Evolutionary conservation across 495 filamentous ascomycete genomes (phyloP).

Genomic region (Thozetella sp.): DNA sequence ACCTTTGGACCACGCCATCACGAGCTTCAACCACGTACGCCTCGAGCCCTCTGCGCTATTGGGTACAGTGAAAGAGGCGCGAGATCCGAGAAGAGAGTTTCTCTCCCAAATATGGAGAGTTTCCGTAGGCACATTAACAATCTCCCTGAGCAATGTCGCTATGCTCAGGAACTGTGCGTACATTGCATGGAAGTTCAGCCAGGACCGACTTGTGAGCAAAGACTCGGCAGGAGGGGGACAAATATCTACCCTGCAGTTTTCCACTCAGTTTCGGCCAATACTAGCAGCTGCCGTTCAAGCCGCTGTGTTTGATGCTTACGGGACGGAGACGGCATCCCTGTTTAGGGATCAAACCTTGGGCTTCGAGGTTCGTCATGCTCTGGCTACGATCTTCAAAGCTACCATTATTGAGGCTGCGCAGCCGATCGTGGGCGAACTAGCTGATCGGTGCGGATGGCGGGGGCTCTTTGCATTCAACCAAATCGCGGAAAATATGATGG

Average conservation of each 20-base stretch:
- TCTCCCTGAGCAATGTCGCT: constrained; percentile 24
- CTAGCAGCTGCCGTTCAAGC: constrained; percentile 26
- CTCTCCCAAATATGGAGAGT: constrained; percentile 27
- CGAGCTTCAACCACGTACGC: constrained; percentile 31
- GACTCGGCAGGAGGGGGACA: constrained; percentile 5
- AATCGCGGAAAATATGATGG: constrained; percentile 15
- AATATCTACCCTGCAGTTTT: constrained; percentile 30
- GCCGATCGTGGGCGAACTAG: constrained; percentile 13
- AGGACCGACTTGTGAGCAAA: constrained; percentile 24
- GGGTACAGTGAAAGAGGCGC: constrained; percentile 13
- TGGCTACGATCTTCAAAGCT: constrained; percentile 29
- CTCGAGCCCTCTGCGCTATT: constrained; percentile 29
- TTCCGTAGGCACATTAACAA: constrained; percentile 23
- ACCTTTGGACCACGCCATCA: constrained; percentile 35
- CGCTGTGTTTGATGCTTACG: constrained; percentile 28
- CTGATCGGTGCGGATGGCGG: constrained; percentile 33
- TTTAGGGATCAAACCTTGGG: constrained; percentile 11
- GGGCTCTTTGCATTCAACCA: constrained; percentile 32
- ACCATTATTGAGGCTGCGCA: constrained; percentile 16
- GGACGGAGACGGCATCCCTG: constrained; percentile 11
- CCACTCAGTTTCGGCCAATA: constrained; percentile 35
- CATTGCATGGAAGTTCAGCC: constrained; percentile 30
- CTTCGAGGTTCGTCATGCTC: constrained; percentile 11
- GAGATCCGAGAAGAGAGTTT: constrained; percentile 23
- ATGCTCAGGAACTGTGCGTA: constrained; percentile 19